Evolutionary conservation across 75 land plant genomes (phyloP).

Genomic region (Sequoiadendron giganteum): DNA sequence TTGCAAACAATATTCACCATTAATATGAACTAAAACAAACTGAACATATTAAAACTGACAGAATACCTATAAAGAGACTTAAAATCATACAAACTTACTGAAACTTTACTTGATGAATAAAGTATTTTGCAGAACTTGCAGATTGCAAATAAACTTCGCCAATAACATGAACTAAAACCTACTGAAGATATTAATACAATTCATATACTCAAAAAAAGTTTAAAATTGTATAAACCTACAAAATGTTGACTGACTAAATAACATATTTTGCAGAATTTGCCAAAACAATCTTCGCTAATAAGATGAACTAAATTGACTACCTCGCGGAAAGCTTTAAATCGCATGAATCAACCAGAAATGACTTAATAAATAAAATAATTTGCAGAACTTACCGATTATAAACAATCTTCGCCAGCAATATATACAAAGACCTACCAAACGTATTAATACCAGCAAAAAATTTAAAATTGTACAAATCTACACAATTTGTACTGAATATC

Average conservation of each 20-base stretch:
- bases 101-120: background rate
- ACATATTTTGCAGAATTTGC: background rate
- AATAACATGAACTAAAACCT: background rate
- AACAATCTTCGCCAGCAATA: background rate
- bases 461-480: background rate
- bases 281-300: background rate
- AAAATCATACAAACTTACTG: background rate
- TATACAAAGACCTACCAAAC: background rate
- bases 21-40: background rate
- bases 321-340: background rate
- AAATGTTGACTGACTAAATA: background rate
- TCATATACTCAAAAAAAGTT: background rate
- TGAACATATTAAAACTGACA: background rate
- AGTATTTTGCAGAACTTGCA: background rate
- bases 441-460: background rate
- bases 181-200: background rate
- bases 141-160: background rate
- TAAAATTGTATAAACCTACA: background rate
- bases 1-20: background rate
- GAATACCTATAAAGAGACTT: no score
- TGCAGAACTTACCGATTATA: background rate
- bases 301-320: background rate
- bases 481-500: background rate
- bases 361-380: background rate
- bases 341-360: background rate